Base-by-base conservation (phyloP, 1,284 basidiomycete genomes). In the Sporisorium reilianum region DNA sequence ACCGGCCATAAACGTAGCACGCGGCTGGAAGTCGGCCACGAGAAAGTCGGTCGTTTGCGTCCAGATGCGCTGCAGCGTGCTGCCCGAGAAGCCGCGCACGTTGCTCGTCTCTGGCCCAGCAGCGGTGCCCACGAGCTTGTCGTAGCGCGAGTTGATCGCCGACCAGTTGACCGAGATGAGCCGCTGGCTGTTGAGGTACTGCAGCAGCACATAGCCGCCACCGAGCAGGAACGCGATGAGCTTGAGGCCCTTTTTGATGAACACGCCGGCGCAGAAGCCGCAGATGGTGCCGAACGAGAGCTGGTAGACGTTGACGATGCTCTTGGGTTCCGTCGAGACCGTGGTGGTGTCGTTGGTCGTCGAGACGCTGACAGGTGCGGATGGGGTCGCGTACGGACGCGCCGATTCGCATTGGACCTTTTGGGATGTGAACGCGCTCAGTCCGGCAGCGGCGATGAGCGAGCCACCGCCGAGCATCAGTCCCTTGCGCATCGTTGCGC, bases 181-280 rank as follows among this genome's bases (percentile, higher is more conserved):
- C 14, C 67, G 55, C 55, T 81, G 77, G 26, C 77, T 74, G 57
- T 72, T 77, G 18, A 84, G 55, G 71, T 84, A 84, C 60, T 84
- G 82, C 12, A 84, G 71, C 22, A 84, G 46, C 48, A 84, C 65
- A 49, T 78, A 84, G 28, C 66, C 69, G 36, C 72, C 75, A 92
- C 95, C 90, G 12, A 97, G 86, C 56, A 92, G 85, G 85, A 94
- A 95, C 0, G 94, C 95, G 23, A 93, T 85, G 2, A 90, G 87
- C 84, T 91, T 94, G 40, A 91, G 90, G 30, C 95, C 95, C 85
- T 97, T 97, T 87, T 96, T 97, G 79, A 97, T 88, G 83, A 98
- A 98, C 0, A 97, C 89, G 0, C 95, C 95, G 0, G 93, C 90
- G 80, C 94, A 97, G 52, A 97, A 85, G 2, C 95, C 79, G 70